Evolutionary conservation across 2,329 filamentous ascomycete genomes (phyloP), one percentile per base, ranked within the genome.

Genomic region (Claviceps sorghi): DNA sequence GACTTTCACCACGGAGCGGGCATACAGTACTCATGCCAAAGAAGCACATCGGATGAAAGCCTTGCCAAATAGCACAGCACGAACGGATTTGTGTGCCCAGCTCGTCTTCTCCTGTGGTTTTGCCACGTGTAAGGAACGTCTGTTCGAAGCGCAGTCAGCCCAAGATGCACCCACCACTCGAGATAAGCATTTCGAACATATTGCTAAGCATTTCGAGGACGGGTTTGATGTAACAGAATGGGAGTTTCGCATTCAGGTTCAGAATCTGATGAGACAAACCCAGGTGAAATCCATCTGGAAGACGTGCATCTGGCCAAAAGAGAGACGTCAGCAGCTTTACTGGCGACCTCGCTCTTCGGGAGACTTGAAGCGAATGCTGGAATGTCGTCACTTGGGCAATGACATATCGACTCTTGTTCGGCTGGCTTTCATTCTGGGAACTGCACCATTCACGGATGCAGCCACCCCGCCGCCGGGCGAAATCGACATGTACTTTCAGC

Each of bases 171-270:
- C 63, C 3, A 54, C 61, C 22, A 64, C 64, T 22, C 67, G 67
- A 17, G 69, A 72, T 55, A 71, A 69, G 57, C 71, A 71, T 61
- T 72, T 73, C 57, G 71, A 72, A 56, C 70, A 73, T 55, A 69
- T 73, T 51, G 71, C 70, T 41, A 71, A 71, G 58, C 70, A 73
- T 54, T 72, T 72, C 26, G 69, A 72, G 55, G 68, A 70, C 43
- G 68, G 68, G 40, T 69, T 64, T 43, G 66, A 70, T 22, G 68
- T 71, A 17, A 64, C 65, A 52, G 64, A 69, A 45, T 73, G 70
- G 70, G 68, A 72, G 51, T 72, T 72, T 58, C 65, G 65, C 48
- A 62, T 67, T 11, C 68, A 71, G 56, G 59, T 73, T 43, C 70
- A 72, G 54, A 73, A 73, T 55, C 61, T 73, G 21, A 65, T 73